These are phyloP conservation scores for Dionaea muscipula DNA, from an alignment of 179 eudicot genomes.

Conservation along the genomic window DNA sequence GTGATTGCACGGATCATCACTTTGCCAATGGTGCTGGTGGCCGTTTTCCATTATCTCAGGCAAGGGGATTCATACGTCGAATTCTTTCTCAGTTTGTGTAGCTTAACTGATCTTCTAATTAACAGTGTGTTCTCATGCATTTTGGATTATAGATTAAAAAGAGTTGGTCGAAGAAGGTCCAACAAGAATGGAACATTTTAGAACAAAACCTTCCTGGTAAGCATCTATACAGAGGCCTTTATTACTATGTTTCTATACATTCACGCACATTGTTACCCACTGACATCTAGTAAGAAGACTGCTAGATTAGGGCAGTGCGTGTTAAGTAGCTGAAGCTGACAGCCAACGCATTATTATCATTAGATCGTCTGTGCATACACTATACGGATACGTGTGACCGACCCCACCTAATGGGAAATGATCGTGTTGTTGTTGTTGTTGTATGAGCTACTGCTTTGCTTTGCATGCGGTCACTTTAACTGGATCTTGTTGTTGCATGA, in stretches of 20 bases:
- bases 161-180: slow-evolving; percentile 80
- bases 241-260: too few relatives aligned
- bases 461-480: not conserved
- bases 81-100: not conserved
- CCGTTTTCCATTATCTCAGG: slow-evolving; percentile 45
- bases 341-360: too few relatives aligned
- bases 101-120: not conserved
- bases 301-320: too few relatives aligned
- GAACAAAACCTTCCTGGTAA: slow-evolving; percentile 89
- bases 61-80: slow-evolving; percentile 10
- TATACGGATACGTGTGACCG: too few relatives aligned
- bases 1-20: slow-evolving; percentile 72
- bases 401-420: too few relatives aligned
- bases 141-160: slow-evolving; percentile 36
- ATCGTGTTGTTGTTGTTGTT: too few relatives aligned
- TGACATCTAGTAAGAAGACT: too few relatives aligned
- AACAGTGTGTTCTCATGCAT: not conserved
- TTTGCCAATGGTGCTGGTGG: slow-evolving; percentile 45
- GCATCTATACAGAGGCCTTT: too few relatives aligned
- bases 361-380: too few relatives aligned
- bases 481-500: slow-evolving; percentile 1
- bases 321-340: too few relatives aligned
- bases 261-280: too few relatives aligned
- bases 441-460: too few relatives aligned
- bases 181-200: slow-evolving; percentile 81